A percentile compares a stretch with the other conserved stretches of the same genome.
Evolutionary conservation across 495 filamentous ascomycete species (phyloP).

Genomic region (Talaromyces proteolyticus): DNA sequence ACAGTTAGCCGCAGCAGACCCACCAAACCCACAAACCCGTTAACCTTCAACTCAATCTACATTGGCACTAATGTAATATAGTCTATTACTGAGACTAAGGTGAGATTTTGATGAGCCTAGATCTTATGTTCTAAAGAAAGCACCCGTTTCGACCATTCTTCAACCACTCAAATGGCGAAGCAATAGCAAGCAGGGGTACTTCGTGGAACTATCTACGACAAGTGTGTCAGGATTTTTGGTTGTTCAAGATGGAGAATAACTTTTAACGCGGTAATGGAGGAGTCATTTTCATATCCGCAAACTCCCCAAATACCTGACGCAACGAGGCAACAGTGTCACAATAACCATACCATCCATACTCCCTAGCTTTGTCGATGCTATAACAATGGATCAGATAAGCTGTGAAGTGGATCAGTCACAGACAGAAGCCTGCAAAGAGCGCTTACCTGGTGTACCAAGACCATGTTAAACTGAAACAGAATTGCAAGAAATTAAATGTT

Average conservation of each 20-base stretch:
- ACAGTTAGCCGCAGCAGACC: too few relatives aligned
- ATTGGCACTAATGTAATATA: not conserved
- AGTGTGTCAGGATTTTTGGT: not conserved
- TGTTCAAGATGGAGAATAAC: constrained; percentile 1
- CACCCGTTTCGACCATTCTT: constrained; percentile 4
- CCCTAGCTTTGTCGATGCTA: constrained; percentile 4
- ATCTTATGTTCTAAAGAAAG: constrained; percentile 1
- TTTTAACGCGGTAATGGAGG: constrained; percentile 3
- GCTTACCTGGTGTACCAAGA: constrained; percentile 5
- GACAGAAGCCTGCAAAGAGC: constrained; percentile 1
- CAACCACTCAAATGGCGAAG: constrained; percentile 3
- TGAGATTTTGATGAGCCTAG: constrained; percentile 3
- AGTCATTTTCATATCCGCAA: constrained; percentile 6
- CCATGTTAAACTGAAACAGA: constrained; percentile 6
- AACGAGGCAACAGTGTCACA: constrained; percentile 4
- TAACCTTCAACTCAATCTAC: not conserved
- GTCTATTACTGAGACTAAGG: not conserved
- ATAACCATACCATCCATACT: constrained; percentile 6
- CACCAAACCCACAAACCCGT: not conserved
- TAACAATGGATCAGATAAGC: constrained; percentile 5
- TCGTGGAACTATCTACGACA: constrained; percentile 1
- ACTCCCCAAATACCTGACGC: constrained; percentile 5
- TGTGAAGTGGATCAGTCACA: constrained; percentile 2
- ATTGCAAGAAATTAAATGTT: constrained; percentile 4
- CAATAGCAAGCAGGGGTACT: constrained; percentile 5